A percentile compares a stretch with the other conserved stretches of the same genome.
Conservation (phyloP, 371 early-diverging fungal species). For the Apophysomyces trapeziformis region DNA sequence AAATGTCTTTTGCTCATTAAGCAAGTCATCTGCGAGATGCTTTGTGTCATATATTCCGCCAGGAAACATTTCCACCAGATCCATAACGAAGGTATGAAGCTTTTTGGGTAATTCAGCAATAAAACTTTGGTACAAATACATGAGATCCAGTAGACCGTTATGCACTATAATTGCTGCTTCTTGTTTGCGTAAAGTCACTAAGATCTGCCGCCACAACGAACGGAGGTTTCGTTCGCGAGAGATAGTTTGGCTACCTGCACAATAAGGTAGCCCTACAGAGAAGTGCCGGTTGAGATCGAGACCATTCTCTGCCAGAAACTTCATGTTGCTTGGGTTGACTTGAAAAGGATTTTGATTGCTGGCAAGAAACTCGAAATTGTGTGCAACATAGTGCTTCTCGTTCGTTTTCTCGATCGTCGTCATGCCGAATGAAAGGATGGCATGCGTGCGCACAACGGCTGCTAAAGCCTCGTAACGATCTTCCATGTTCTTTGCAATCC, state of each 20-base stretch:
- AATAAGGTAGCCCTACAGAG: slow-evolving; percentile 76
- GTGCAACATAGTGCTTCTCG: slow-evolving; percentile 10
- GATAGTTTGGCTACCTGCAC: slow-evolving; percentile 39
- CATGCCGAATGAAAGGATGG: slow-evolving; percentile 84
- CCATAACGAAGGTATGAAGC: slow-evolving; percentile 71
- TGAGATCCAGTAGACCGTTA: slow-evolving; percentile 89
- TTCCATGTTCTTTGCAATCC: slow-evolving; percentile 55
- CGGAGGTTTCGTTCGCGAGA: slow-evolving; percentile 1
- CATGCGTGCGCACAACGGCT: slow-evolving; percentile 67
- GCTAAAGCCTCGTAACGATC: slow-evolving; percentile 76
- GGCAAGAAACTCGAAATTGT: slow-evolving; percentile 33
- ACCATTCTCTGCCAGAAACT: slow-evolving; percentile 80
- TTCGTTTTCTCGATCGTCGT: slow-evolving; percentile 34
- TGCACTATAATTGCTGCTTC: slow-evolving; percentile 79
- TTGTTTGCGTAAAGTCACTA: slow-evolving; percentile 24
- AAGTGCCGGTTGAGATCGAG: slow-evolving; percentile 84
- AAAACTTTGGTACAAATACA: slow-evolving; percentile 88
- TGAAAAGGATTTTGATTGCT: slow-evolving; percentile 41
- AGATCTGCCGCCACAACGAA: slow-evolving; percentile 42
- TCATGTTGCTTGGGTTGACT: slow-evolving; percentile 69
- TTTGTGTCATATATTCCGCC: slow-evolving; percentile 92
- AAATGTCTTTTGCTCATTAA: slow-evolving; percentile 68
- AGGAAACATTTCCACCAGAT: slow-evolving; percentile 78
- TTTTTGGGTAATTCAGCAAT: slow-evolving; percentile 73
- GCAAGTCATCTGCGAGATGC: slow-evolving; percentile 71